phyloP scores from a whole-genome alignment of 768 basidiomycete species.

The Suillus bovinus region DNA sequence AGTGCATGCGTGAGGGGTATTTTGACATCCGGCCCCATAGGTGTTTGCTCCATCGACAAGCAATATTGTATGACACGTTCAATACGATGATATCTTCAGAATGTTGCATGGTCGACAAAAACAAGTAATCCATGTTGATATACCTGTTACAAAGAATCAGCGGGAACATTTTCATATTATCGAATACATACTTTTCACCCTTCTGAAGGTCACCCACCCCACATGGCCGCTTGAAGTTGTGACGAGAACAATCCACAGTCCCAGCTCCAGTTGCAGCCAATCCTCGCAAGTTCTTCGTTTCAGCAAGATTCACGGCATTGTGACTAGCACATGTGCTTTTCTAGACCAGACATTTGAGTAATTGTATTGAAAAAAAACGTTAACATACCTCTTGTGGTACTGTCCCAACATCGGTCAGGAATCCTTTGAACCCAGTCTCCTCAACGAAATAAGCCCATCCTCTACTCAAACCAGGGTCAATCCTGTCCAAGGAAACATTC shows the following conservation, averaged over 20 bases:
- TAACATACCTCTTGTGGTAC: too few species aligned
- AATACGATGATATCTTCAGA: constrained; percentile 4
- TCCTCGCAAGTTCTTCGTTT: background rate
- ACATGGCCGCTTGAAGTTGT: constrained; percentile 14
- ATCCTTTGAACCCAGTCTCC: background rate
- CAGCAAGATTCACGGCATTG: background rate
- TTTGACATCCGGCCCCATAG: constrained; percentile 10
- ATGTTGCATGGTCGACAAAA: constrained; percentile 5
- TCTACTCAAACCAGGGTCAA: constrained; percentile 24
- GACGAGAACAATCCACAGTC: background rate
- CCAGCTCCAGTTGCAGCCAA: background rate
- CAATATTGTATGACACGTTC: constrained; percentile 19
- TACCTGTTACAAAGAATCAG: constrained; percentile 7
- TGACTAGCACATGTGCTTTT: constrained; percentile 18
- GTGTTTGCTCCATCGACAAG: constrained; percentile 15
- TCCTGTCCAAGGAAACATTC: constrained; percentile 12
- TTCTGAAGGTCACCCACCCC: constrained; percentile 19
- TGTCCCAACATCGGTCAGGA: too few species aligned
- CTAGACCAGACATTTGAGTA: too few species aligned
- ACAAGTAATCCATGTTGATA: constrained; percentile 20
- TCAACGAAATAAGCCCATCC: constrained; percentile 31
- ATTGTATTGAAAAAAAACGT: too few species aligned
- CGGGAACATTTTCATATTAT: background rate
- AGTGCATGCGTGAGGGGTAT: background rate
- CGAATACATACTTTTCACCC: constrained; percentile 14